Conservation (phyloP, 352 stramenopile genomes). For the Globisporangium okanoganense region DNA sequence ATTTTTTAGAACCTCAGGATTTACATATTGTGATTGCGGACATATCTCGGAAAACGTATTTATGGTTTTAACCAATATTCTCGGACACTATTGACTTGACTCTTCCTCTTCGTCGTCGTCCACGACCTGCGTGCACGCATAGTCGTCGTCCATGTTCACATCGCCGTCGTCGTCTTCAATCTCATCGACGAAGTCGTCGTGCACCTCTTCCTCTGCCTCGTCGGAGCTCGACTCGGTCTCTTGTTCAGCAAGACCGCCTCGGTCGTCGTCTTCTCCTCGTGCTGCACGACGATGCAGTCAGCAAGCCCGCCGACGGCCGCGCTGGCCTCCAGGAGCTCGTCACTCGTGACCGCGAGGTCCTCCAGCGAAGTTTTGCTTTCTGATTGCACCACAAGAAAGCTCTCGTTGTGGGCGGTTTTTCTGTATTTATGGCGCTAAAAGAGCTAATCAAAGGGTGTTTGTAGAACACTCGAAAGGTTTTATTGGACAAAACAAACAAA, state of each 20-base stretch:
- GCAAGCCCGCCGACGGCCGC: conserved; percentile 3
- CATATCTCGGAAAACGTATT: no score
- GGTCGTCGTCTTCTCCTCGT: not conserved
- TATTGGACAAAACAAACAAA: no score
- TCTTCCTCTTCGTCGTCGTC: conserved; percentile 13
- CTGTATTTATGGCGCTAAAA: no score
- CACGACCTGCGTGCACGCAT: conserved; percentile 11
- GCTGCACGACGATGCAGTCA: conserved; percentile 1
- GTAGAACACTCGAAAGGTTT: no score
- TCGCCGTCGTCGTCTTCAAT: conserved; percentile 25
- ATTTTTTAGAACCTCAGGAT: no score
- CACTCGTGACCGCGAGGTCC: conserved; percentile 11
- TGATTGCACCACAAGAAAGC: no score
- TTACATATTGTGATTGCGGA: no score
- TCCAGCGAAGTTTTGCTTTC: conserved; percentile 1
- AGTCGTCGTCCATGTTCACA: conserved; percentile 9
- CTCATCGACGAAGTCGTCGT: conserved; percentile 18
- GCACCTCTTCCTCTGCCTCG: conserved; percentile 2
- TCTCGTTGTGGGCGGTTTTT: no score
- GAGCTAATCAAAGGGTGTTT: no score
- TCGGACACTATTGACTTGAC: no score
- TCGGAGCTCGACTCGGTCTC: conserved; percentile 1
- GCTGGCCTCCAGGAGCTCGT: conserved; percentile 11
- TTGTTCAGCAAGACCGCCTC: not conserved
- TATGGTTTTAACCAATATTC: no score